phyloP scores from a whole-genome alignment of 1,284 basidiomycete species.

The Sanghuangporus baumii region DNA sequence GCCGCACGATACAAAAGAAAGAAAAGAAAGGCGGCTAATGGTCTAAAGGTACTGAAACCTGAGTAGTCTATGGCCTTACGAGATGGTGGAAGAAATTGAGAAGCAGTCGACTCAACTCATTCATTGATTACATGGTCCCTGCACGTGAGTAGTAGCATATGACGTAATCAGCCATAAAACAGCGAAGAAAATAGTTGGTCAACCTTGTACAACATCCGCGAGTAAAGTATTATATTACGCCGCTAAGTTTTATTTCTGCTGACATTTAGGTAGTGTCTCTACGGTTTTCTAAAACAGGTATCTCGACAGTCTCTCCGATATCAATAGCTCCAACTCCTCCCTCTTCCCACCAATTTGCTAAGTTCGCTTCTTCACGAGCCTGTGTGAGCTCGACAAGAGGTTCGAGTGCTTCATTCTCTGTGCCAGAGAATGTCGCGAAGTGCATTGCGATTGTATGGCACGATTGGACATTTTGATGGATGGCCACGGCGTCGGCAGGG shows the following conservation, averaged over 20 bases:
- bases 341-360: constrained; percentile 28
- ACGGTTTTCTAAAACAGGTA: background rate
- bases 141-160: too few species aligned
- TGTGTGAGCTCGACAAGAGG: constrained; percentile 28
- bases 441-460: constrained; percentile 35
- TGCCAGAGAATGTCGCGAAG: constrained; percentile 35
- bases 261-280: background rate
- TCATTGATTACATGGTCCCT: too few species aligned
- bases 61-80: background rate
- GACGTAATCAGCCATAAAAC: too few species aligned
- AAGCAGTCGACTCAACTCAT: background rate
- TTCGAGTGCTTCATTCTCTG: constrained; percentile 32
- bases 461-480: constrained; percentile 28
- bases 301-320: constrained; percentile 26
- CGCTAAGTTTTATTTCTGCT: background rate
- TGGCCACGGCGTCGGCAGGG: constrained; percentile 27
- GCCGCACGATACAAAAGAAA: constrained; percentile 66
- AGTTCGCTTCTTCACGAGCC: constrained; percentile 20
- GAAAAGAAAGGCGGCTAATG: constrained; percentile 3
- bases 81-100: background rate
- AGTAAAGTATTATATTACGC: too few species aligned
- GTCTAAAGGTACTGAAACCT: background rate
- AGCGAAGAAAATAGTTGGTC: too few species aligned
- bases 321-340: constrained; percentile 30
- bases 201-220: too few species aligned